Percentiles rank a stretch among this genome's conserved stretches.
Evolutionary conservation across 2,329 filamentous ascomycete genomes (phyloP).

Genomic region (Aspergillus sp.): DNA sequence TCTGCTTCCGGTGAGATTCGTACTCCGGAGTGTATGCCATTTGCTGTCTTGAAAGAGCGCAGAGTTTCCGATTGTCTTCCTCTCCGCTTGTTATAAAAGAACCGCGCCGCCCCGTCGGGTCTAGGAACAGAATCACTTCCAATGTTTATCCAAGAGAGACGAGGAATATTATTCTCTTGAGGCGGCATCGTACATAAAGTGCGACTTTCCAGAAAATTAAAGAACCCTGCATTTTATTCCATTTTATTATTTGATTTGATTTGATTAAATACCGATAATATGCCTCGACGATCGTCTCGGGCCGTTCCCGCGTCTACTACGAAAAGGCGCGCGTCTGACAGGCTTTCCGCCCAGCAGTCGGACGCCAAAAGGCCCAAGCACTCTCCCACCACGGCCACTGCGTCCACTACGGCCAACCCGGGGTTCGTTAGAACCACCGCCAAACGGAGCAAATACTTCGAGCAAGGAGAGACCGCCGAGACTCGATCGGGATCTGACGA

Average conservation of each 20-base stretch:
- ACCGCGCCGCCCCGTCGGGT: too few species aligned
- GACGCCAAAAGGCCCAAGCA: slow-evolving; percentile 28
- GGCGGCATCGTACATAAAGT: too few species aligned
- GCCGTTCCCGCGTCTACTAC: slow-evolving; percentile 25
- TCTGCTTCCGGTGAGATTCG: neutral
- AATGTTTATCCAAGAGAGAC: too few species aligned
- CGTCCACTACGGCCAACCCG: slow-evolving; percentile 6
- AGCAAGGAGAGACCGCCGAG: slow-evolving; percentile 30
- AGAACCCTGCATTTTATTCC: neutral
- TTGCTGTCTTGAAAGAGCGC: too few species aligned
- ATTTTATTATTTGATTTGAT: neutral
- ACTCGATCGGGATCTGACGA: slow-evolving; percentile 14
- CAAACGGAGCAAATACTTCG: slow-evolving; percentile 47
- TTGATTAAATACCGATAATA: slow-evolving; percentile 9
- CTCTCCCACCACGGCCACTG: slow-evolving; percentile 10
- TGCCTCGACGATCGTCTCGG: slow-evolving; percentile 33
- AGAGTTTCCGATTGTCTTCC: too few species aligned
- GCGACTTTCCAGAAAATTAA: too few species aligned
- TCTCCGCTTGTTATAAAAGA: too few species aligned
- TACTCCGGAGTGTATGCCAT: too few species aligned
- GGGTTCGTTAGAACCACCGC: slow-evolving; percentile 28
- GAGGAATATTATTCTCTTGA: too few species aligned
- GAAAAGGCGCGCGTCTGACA: slow-evolving; percentile 29
- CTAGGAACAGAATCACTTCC: too few species aligned
- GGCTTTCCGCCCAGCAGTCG: slow-evolving; percentile 19